Conservation (phyloP, 257 asterid genomes). For the Cordia subcordata region DNA sequence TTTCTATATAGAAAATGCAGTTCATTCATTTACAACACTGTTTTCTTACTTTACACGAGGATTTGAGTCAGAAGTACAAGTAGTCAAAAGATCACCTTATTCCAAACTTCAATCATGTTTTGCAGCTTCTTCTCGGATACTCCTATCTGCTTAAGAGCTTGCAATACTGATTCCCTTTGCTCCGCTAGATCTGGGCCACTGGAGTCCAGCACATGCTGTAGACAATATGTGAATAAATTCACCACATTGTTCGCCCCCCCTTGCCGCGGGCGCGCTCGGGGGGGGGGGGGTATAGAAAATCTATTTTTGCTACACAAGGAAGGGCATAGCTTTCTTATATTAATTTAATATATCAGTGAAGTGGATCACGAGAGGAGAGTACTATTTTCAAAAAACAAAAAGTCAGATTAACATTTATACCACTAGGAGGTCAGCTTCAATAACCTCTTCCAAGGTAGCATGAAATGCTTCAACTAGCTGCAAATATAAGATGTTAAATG, state of each 20-base stretch:
- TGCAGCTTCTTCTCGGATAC: slow-evolving; percentile 76
- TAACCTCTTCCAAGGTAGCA: slow-evolving; percentile 96
- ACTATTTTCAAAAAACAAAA: not conserved
- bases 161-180: slow-evolving; percentile 71
- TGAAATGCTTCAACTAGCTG: slow-evolving; percentile 97
- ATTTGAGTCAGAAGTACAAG: not conserved
- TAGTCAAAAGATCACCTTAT: slow-evolving; percentile 43
- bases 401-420: slow-evolving; percentile 33
- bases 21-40: too few relatives aligned
- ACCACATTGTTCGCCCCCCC: too few relatives aligned
- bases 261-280: too few relatives aligned
- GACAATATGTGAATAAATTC: slow-evolving; percentile 5
- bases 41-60: not conserved
- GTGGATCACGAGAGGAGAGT: too few relatives aligned
- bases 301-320: too few relatives aligned
- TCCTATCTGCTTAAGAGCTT: slow-evolving; percentile 73
- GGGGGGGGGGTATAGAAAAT: too few relatives aligned
- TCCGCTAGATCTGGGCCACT: slow-evolving; percentile 73
- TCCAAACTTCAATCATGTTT: slow-evolving; percentile 97
- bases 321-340: too few relatives aligned
- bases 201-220: slow-evolving; percentile 94
- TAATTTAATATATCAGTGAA: too few relatives aligned
- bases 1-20: not conserved
- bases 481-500: slow-evolving; percentile 13
- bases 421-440: slow-evolving; percentile 97